Percentiles rank a stretch among this genome's conserved stretches.
These are phyloP conservation scores for Globisporangium emineosum DNA, from an alignment of 352 stramenopile genomes.

Conservation along the genomic window DNA sequence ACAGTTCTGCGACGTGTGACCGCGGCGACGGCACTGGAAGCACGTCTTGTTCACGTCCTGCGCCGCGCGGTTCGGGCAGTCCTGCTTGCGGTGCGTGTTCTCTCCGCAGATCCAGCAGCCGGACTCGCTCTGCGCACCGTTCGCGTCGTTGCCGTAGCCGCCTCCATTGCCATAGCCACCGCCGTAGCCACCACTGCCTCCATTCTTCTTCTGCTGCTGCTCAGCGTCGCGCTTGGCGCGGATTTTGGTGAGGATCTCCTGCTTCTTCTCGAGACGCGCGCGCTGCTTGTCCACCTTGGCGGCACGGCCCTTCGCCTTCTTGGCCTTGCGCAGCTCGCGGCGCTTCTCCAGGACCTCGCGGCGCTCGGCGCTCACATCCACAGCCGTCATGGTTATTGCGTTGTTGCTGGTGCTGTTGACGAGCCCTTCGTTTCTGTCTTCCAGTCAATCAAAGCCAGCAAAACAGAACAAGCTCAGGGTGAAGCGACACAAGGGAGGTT, in stretches of 20 bases:
- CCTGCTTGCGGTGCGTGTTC: slow-evolving; percentile 69
- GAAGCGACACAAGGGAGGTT: slow-evolving; percentile 1
- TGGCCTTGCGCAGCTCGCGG: slow-evolving; percentile 75
- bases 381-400: background rate
- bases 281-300: slow-evolving; percentile 67
- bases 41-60: slow-evolving; percentile 75
- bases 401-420: background rate
- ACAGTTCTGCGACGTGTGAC: slow-evolving; percentile 82
- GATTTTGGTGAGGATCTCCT: slow-evolving; percentile 75
- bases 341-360: slow-evolving; percentile 42
- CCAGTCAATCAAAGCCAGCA: slow-evolving; percentile 9
- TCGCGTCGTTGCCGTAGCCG: slow-evolving; percentile 23
- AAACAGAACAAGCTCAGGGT: background rate
- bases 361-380: slow-evolving; percentile 29
- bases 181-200: slow-evolving; percentile 2
- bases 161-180: background rate
- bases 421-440: slow-evolving; percentile 7
- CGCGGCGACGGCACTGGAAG: slow-evolving; percentile 79
- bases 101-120: slow-evolving; percentile 79
- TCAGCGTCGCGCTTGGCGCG: slow-evolving; percentile 62
- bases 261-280: slow-evolving; percentile 68
- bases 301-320: slow-evolving; percentile 69
- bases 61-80: slow-evolving; percentile 65
- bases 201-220: slow-evolving; percentile 25
- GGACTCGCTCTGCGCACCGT: slow-evolving; percentile 20